Evolutionary conservation across 768 basidiomycete genomes (phyloP), one percentile per base, ranked within the genome.

Genomic region (Termitomyces sp.): DNA sequence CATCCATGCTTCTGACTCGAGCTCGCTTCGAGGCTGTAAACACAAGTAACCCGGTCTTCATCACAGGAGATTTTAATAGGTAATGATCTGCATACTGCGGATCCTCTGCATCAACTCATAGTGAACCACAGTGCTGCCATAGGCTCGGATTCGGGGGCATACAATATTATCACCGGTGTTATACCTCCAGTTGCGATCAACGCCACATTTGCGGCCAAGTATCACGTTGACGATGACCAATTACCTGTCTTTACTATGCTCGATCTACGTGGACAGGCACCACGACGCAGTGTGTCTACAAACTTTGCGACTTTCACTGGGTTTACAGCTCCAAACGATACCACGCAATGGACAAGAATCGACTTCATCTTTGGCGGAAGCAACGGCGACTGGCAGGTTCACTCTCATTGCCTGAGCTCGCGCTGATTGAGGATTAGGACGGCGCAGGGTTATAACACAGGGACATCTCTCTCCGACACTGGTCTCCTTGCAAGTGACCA

Each of bases 41-140:
- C 14, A 73, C 74, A 4, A 59, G 58, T 9, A 67, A 65, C 1
- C 76, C 81, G 0, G 78, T 84, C 2, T 60, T 84, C 58, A 65
- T 84, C 59, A 73, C 75, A 0, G 83, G 81, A 0, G 82, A 84
- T 67, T 82, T 84, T 61, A 84, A 84, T 55, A 74, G 73, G 73
- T 69, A n/a, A 56, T 27, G 4, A 13, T 13, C 2, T 18, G 12
- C 12, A 13, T 20, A n/a, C 10, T 16, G 12, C 20, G 10, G 4
- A 52, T 29, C 2, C 12, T 39, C 7, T 52, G 22, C 6, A 29
- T 41, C n/a, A 8, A 42, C 29, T 34, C 29, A 22, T 31, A 37
- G 26, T n/a, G 4, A 31, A 36, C 14, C 29, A 27, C n/a, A 82
- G 81, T 63, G 71, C 74, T 5, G 71, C 76, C 4, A 70, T 63